Conservation (phyloP, 2,329 filamentous ascomycete genomes). For the Verticillium dahliae region DNA sequence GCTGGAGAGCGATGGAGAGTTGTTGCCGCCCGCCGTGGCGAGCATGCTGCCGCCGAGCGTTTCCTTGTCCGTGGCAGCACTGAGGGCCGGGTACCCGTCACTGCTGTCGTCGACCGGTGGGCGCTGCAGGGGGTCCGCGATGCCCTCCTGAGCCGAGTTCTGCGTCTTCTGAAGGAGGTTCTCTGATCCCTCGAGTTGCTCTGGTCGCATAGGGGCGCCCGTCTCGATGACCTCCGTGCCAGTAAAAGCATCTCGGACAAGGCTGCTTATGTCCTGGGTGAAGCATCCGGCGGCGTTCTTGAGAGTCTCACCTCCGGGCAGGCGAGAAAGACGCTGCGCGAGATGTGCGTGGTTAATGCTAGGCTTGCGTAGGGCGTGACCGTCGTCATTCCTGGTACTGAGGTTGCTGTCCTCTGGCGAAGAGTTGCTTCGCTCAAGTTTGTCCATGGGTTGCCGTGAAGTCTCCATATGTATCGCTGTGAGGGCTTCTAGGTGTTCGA, state of each 20-base stretch:
- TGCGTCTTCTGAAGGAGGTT: neutral
- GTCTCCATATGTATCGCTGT: neutral
- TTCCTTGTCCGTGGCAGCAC: too few species aligned
- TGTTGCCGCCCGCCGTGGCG: too few species aligned
- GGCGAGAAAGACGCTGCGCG: neutral
- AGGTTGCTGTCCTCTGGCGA: neutral
- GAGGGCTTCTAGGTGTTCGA: neutral
- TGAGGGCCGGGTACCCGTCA: too few species aligned
- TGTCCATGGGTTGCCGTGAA: neutral
- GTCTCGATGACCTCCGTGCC: neutral
- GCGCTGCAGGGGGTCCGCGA: neutral
- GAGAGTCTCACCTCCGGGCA: neutral
- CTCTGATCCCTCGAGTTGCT: neutral
- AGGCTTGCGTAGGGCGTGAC: too few species aligned
- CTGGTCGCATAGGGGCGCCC: neutral
- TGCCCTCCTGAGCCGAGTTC: neutral
- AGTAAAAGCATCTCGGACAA: neutral
- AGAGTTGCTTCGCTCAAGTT: neutral
- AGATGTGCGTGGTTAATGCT: neutral
- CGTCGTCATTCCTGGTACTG: neutral
- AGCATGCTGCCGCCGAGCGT: too few species aligned
- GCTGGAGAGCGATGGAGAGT: too few species aligned
- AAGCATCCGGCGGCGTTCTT: neutral
- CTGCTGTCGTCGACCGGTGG: neutral
- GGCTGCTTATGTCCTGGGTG: neutral